These are phyloP conservation scores for Musa beccarii DNA, from an alignment of 176 grass and related monocot species.

Conservation along the genomic window DNA sequence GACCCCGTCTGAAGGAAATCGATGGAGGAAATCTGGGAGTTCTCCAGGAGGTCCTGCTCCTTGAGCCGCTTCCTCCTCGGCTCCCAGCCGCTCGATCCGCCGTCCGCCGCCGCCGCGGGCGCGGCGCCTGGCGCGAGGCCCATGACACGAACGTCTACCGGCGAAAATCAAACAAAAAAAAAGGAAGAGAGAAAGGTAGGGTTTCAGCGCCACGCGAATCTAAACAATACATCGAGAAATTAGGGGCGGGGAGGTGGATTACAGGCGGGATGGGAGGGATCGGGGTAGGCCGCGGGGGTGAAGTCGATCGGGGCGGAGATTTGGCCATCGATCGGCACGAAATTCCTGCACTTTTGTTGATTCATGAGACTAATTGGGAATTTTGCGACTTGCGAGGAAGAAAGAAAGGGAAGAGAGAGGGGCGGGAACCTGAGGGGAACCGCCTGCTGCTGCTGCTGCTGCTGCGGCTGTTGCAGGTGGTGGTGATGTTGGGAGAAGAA, in stretches of 20 bases:
- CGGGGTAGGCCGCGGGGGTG: slow-evolving; percentile 51
- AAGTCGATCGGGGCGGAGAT: slow-evolving; percentile 62
- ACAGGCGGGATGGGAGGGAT: slow-evolving; percentile 75
- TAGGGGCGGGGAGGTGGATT: slow-evolving; percentile 17
- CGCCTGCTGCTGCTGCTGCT: slow-evolving; percentile 46
- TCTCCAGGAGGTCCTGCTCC: slow-evolving; percentile 92
- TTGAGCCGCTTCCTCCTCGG: slow-evolving; percentile 66
- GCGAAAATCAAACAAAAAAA: slow-evolving; percentile 1
- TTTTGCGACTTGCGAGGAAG: background rate
- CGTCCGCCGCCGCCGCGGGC: slow-evolving; percentile 11
- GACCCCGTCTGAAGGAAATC: slow-evolving; percentile 98
- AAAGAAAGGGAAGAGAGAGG: slow-evolving; percentile 3
- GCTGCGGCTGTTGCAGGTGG: background rate
- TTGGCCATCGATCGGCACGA: slow-evolving; percentile 78
- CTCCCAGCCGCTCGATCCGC: slow-evolving; percentile 37
- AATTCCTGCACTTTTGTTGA: slow-evolving; percentile 38
- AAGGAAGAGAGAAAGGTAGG: slow-evolving; percentile 3
- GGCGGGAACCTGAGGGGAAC: slow-evolving; percentile 47
- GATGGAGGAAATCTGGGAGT: slow-evolving; percentile 98
- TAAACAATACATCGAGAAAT: slow-evolving; percentile 19
- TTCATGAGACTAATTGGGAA: background rate
- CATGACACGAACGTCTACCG: slow-evolving; percentile 58
- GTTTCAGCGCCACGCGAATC: background rate
- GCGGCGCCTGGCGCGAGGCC: slow-evolving; percentile 34
- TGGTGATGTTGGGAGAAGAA: slow-evolving; percentile 10